A percentile compares a stretch with the other conserved stretches of the same genome.
Conservation (phyloP, 257 asterid species). For the Solanum pimpinellifolium region DNA sequence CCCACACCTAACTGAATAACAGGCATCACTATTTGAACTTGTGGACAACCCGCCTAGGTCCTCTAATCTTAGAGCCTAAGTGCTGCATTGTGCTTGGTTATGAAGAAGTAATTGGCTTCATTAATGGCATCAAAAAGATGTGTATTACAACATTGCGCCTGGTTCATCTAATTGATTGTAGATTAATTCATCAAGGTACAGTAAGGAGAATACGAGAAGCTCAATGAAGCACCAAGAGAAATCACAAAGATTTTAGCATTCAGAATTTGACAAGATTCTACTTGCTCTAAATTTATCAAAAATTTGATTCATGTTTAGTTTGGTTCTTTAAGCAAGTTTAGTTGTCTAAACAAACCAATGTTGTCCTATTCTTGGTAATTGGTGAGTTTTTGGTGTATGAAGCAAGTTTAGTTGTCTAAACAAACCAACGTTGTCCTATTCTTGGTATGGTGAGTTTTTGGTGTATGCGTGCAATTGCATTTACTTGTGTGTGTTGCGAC, state of each 20-base stretch:
- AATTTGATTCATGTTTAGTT: not conserved
- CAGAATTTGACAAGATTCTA: not conserved
- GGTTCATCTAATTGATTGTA: not conserved
- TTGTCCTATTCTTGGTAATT: not conserved
- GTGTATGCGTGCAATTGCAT: not conserved
- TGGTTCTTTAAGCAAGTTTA: not conserved
- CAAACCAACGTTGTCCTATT: not conserved
- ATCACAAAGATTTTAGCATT: not conserved
- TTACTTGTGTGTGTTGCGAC: not conserved
- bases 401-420: not conserved
- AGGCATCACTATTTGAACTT: not conserved
- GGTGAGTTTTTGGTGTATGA: not conserved
- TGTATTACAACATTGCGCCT: not conserved
- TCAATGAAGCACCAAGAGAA: not conserved
- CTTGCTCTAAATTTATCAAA: not conserved
- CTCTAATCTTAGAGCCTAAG: not conserved
- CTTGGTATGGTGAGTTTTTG: not conserved
- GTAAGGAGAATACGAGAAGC: not conserved
- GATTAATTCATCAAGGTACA: not conserved
- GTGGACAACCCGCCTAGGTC: not conserved
- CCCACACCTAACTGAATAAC: not conserved
- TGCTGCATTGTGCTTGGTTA: not conserved
- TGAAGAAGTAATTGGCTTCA: not conserved
- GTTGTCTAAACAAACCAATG: not conserved
- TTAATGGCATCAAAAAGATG: not conserved